Evolutionary conservation across 768 basidiomycete species (phyloP).

Genomic region (Hericium erinaceus): DNA sequence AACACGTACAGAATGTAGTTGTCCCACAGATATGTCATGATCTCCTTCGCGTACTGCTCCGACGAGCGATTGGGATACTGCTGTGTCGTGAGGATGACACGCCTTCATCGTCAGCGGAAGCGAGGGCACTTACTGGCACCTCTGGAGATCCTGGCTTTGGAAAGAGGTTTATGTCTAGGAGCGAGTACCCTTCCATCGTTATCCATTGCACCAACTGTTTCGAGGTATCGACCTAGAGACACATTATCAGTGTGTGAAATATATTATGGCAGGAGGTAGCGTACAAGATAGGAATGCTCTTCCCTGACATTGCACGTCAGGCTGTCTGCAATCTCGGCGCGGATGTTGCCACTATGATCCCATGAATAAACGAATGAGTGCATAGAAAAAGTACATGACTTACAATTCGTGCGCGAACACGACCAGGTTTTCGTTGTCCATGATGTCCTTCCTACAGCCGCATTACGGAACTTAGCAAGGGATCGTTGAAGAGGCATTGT

Average conservation of each 20-base stretch:
- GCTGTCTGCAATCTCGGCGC: constrained; percentile 71
- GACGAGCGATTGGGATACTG: constrained; percentile 14
- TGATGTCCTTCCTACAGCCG: constrained; percentile 56
- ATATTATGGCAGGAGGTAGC: constrained; percentile 6
- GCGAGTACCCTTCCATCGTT: constrained; percentile 49
- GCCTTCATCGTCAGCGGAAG: not conserved
- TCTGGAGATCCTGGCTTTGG: constrained; percentile 30
- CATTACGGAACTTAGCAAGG: not conserved
- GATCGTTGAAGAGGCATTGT: not conserved
- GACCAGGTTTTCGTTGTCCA: constrained; percentile 67
- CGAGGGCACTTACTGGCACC: constrained; percentile 2
- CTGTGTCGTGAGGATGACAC: not conserved
- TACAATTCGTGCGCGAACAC: constrained; percentile 95
- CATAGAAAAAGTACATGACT: constrained; percentile 20
- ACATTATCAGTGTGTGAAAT: not conserved
- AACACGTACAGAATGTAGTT: constrained; percentile 79
- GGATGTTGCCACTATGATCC: constrained; percentile 68
- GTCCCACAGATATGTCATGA: constrained; percentile 89
- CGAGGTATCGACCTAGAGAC: constrained; percentile 70
- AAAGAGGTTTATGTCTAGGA: constrained; percentile 84
- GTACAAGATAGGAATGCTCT: constrained; percentile 80
- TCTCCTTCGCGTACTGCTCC: constrained; percentile 37
- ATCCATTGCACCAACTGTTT: constrained; percentile 76
- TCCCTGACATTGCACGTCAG: constrained; percentile 62
- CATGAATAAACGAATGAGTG: not conserved